phyloP scores from a whole-genome alignment of 1,284 basidiomycete species.

The Trichosporon faecale region DNA sequence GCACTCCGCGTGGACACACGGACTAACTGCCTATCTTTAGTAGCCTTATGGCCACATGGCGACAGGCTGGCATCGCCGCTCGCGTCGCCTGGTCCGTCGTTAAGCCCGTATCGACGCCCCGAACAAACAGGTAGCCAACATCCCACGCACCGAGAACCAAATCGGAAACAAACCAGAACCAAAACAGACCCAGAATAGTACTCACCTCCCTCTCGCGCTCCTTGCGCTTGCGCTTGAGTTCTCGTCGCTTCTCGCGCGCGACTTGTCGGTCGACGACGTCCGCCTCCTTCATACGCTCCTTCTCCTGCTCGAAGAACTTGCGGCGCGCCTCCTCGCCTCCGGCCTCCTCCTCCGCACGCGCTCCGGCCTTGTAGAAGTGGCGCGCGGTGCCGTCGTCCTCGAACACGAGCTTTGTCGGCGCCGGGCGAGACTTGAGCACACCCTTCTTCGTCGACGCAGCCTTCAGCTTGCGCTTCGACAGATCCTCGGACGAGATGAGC shows the following conservation, averaged over 20 bases:
- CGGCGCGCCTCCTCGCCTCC: conserved; percentile 67
- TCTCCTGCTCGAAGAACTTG: conserved; percentile 69
- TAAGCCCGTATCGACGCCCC: not conserved
- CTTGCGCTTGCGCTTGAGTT: conserved; percentile 81
- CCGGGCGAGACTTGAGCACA: conserved; percentile 62
- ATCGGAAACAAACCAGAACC: not conserved
- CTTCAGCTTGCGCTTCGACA: conserved; percentile 65
- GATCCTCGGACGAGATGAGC: conserved; percentile 46
- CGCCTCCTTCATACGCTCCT: conserved; percentile 64
- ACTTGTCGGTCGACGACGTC: conserved; percentile 76
- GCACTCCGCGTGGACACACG: not conserved
- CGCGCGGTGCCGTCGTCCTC: conserved; percentile 78
- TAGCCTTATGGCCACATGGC: not conserved
- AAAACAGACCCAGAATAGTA: conserved; percentile 6
- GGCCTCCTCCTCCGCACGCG: conserved; percentile 63
- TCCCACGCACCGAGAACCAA: not conserved
- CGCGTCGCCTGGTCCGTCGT: not conserved
- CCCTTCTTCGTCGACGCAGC: conserved; percentile 75
- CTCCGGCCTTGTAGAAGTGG: conserved; percentile 71
- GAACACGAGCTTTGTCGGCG: conserved; percentile 67
- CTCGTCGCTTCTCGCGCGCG: conserved; percentile 80
- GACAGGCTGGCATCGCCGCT: not conserved
- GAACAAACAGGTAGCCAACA: not conserved
- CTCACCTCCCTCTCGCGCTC: conserved; percentile 68
- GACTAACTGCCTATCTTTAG: not conserved